A percentile compares a stretch with the other conserved stretches of the same genome.
Evolutionary conservation across 2,329 filamentous ascomycete species (phyloP).

Genomic region (Colletotrichum sp.): DNA sequence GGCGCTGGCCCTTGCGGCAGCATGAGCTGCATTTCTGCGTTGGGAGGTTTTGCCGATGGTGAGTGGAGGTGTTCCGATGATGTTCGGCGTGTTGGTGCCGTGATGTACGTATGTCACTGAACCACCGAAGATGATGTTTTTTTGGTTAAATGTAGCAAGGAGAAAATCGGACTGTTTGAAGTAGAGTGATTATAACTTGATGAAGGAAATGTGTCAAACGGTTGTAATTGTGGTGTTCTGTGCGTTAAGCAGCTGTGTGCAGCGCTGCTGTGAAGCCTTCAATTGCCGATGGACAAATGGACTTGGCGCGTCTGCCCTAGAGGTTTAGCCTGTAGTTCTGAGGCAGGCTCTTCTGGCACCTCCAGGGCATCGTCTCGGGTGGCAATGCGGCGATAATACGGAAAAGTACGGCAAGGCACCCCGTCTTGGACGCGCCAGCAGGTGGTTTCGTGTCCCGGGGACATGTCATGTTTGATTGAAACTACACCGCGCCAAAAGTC

Average conservation of each 20-base stretch:
- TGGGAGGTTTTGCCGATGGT: background rate
- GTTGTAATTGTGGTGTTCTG: background rate
- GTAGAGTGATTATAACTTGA: background rate
- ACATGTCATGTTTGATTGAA: background rate
- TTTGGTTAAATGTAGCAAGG: fast-evolving
- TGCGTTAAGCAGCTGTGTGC: background rate
- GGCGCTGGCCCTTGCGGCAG: background rate
- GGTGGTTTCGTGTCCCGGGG: background rate
- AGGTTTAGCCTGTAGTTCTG: background rate
- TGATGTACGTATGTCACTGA: background rate
- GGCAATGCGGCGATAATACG: background rate
- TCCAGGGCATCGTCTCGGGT: background rate
- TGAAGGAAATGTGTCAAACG: background rate
- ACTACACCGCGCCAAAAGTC: background rate
- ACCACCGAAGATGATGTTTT: background rate
- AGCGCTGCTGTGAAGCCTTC: background rate
- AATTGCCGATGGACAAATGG: background rate
- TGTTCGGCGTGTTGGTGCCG: background rate
- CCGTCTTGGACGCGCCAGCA: background rate
- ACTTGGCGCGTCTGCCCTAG: background rate
- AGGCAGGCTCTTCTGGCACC: background rate
- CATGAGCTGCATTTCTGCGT: background rate
- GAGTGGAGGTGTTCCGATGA: background rate
- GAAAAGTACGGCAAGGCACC: background rate
- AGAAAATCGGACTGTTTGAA: fast-evolving